phyloP scores from a whole-genome alignment of 495 filamentous ascomycete genomes.

The Tuber melanosporum region DNA sequence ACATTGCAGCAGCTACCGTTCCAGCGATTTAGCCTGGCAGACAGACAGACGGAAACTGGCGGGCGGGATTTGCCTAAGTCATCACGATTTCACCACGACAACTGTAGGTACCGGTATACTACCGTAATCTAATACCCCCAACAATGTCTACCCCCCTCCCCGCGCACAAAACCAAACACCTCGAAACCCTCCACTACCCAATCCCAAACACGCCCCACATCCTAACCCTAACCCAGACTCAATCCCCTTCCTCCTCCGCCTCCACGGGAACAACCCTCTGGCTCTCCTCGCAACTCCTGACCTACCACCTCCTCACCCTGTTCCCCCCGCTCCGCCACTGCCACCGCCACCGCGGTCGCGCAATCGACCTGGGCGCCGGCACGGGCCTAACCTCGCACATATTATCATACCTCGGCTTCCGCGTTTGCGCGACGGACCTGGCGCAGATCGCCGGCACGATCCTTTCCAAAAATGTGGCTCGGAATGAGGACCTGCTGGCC shows the following conservation, averaged over 20 bases:
- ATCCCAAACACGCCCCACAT: constrained; percentile 18
- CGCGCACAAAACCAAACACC: constrained; percentile 24
- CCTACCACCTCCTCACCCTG: constrained; percentile 27
- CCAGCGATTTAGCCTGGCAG: no score
- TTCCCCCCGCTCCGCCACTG: background rate
- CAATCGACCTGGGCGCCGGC: constrained; percentile 38
- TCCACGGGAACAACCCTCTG: constrained; percentile 36
- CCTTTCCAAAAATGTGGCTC: constrained; percentile 15
- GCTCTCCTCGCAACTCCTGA: constrained; percentile 31
- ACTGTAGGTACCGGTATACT: no score
- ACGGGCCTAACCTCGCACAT: constrained; percentile 34
- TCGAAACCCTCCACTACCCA: constrained; percentile 21
- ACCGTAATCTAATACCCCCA: no score
- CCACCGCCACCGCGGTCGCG: constrained; percentile 1
- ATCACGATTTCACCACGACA: no score
- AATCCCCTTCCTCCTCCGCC: background rate
- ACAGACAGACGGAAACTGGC: no score
- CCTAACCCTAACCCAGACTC: constrained; percentile 18
- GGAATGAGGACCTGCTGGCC: constrained; percentile 1
- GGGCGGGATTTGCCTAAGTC: no score
- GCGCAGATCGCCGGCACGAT: background rate
- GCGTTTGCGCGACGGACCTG: constrained; percentile 38
- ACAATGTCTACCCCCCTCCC: constrained; percentile 21
- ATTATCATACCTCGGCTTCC: constrained; percentile 32
- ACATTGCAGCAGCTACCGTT: no score